Conservation (phyloP, 1,284 basidiomycete species). For the Puccinia novopanici region DNA sequence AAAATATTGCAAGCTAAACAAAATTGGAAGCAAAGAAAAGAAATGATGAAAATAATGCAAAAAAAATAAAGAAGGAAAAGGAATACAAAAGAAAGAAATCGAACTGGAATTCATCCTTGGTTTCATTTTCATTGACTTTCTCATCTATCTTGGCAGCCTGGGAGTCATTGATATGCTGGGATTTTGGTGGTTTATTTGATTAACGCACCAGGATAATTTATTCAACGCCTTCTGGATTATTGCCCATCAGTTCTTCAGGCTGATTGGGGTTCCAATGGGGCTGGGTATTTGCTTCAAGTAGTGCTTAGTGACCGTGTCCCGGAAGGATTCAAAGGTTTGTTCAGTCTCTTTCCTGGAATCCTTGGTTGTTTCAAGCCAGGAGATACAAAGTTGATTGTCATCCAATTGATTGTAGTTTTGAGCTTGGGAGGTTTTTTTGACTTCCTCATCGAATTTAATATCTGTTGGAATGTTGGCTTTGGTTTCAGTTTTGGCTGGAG, state of each 20-base stretch:
- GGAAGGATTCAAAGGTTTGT: conserved; percentile 2
- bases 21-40: too few species aligned
- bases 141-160: too few species aligned
- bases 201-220: conserved; percentile 2
- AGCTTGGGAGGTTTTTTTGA: background rate
- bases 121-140: too few species aligned
- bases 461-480: too few species aligned
- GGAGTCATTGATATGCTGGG: too few species aligned
- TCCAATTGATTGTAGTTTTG: background rate
- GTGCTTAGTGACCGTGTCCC: background rate
- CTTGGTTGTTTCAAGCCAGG: conserved; percentile 28
- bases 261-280: background rate
- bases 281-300: background rate
- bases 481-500: too few species aligned
- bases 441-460: too few species aligned
- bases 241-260: background rate
- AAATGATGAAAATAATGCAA: too few species aligned
- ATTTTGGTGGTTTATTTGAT: background rate
- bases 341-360: background rate
- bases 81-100: too few species aligned
- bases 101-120: too few species aligned
- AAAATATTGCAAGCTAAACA: too few species aligned
- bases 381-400: conserved; percentile 8
- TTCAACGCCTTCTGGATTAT: conserved; percentile 10
- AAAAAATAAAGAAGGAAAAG: too few species aligned